Base-by-base conservation (phyloP, 768 basidiomycete genomes). In the Hygrophoropsis aurantiaca region DNA sequence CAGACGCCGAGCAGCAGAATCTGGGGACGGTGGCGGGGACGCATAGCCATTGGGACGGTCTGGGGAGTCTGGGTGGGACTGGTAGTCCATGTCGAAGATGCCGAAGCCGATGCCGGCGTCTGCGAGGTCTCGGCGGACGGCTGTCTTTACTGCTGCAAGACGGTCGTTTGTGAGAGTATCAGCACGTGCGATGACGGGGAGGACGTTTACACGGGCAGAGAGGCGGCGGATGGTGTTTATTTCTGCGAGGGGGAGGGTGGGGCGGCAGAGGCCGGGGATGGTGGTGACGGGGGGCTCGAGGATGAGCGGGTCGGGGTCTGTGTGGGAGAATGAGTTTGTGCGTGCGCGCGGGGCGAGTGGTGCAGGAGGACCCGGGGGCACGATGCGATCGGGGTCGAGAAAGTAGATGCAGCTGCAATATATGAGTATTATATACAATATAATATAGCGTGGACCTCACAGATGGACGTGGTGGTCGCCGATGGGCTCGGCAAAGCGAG, bases 361-460 rank as follows among this genome's bases (percentile, higher is more conserved):
- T 36, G 74, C 82, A 49, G 85, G 82, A 34, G 81, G 84, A 19
- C 77, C 78, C 26, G 84, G 85, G 46, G 87, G 86, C 49, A 88
- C 75, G 57, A 91, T 88, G 64, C 75, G 63, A 73, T 88, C 86
- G 45, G 90, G 90, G 76, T 91, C 87, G 68, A 92, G 72, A 69
- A 92, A 88, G 71, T 92, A 92, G 49, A 92, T 82, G 59, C 89
- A 91, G 50, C 89, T 90, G 69, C n/a, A n/a, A n/a, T n/a, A n/a
- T n/a, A n/a, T n/a, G n/a, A n/a, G n/a, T n/a, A n/a, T n/a, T n/a
- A n/a, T n/a, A n/a, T n/a, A n/a, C n/a, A n/a, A n/a, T n/a, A n/a
- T n/a, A n/a, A n/a, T n/a, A n/a, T n/a, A n/a, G n/a, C n/a, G n/a
- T n/a, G n/a, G n/a, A n/a, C 74, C 79, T 54, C 62, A 91, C 86